Percentiles rank a stretch among this genome's conserved stretches.
Evolutionary conservation across 2,329 filamentous ascomycete species (phyloP).

Genomic region (Penicillium sumatraense): DNA sequence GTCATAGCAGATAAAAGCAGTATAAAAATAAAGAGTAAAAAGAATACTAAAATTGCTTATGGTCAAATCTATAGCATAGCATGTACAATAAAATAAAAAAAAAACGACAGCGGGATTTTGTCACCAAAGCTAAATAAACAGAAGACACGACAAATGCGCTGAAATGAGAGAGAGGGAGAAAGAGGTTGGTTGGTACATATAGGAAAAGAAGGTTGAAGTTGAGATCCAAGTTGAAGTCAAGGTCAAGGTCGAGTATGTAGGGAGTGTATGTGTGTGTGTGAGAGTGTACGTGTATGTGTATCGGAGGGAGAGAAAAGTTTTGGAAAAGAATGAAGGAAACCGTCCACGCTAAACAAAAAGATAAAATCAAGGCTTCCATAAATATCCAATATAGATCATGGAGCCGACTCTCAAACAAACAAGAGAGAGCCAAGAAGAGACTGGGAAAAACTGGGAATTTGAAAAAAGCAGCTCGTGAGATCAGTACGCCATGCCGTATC

Average conservation of each 20-base stretch:
- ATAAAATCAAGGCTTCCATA: constrained; percentile 1
- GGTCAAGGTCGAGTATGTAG: constrained; percentile 9
- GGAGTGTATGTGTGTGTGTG: not conserved
- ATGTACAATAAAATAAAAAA: constrained; percentile 8
- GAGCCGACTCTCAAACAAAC: not conserved
- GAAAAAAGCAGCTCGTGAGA: constrained; percentile 12
- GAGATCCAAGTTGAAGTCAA: not conserved
- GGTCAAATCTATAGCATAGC: constrained; percentile 12
- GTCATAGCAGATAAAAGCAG: too few species aligned
- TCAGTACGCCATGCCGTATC: constrained; percentile 42
- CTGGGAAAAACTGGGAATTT: constrained; percentile 3
- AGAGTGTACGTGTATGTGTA: not conserved
- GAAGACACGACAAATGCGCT: constrained; percentile 9
- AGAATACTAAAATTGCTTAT: constrained; percentile 2
- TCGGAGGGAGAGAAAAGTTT: not conserved
- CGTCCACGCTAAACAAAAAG: constrained; percentile 29
- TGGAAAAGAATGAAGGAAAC: constrained; percentile 5
- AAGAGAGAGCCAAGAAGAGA: not conserved
- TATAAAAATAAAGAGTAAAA: not conserved
- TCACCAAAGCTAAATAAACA: constrained; percentile 1
- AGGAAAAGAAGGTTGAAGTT: not conserved
- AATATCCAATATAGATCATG: not conserved
- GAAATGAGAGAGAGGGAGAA: constrained; percentile 9
- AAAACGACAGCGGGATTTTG: constrained; percentile 9
- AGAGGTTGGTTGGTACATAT: too few species aligned